Conservation (phyloP, 345 rosid genomes). For the Moricandia arvensis region DNA sequence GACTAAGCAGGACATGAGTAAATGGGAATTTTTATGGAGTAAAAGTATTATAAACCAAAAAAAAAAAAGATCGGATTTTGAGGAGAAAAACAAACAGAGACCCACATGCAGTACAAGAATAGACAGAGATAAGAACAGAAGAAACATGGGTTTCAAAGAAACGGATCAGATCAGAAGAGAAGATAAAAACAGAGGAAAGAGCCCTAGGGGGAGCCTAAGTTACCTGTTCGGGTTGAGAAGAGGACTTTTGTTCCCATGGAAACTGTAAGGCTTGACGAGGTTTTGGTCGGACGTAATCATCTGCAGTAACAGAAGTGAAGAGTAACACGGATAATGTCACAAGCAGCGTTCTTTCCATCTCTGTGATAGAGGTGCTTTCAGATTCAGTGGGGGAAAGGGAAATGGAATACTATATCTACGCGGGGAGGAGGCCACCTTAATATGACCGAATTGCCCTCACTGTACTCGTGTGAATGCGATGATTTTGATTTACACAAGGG, state of each 20-base stretch:
- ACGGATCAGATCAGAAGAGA: not conserved
- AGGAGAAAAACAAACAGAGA: not conserved
- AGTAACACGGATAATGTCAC: constrained; percentile 26
- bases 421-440: not conserved
- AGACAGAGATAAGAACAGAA: not conserved
- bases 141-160: not conserved
- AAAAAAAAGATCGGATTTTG: constrained; percentile 19
- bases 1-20: constrained; percentile 2
- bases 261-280: constrained; percentile 75
- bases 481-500: not conserved
- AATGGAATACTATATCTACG: not conserved
- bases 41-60: too few relatives aligned
- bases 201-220: not conserved
- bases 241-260: constrained; percentile 51
- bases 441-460: not conserved
- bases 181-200: constrained; percentile 10
- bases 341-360: constrained; percentile 32
- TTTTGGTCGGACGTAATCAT: constrained; percentile 64
- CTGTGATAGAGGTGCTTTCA: not conserved
- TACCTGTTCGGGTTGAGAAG: constrained; percentile 81
- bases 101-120: constrained; percentile 15
- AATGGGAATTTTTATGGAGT: too few relatives aligned
- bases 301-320: constrained; percentile 43
- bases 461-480: constrained; percentile 15
- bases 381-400: constrained; percentile 23